These are phyloP conservation scores for Astragalus glycyphyllos DNA, from an alignment of 306 rosid genomes.

Conservation along the genomic window DNA sequence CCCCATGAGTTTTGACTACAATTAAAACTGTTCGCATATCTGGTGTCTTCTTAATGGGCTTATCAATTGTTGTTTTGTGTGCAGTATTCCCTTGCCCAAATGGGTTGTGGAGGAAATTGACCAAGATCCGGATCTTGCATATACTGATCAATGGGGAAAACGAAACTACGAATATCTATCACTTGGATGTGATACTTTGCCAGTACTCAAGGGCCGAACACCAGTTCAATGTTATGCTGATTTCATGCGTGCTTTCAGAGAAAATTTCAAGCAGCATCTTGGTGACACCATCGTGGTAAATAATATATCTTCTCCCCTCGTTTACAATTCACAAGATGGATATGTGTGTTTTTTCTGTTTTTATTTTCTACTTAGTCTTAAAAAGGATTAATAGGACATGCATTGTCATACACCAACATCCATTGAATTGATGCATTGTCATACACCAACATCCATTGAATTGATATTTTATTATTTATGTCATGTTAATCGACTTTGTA, in stretches of 20 bases:
- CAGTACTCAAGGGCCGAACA: slow-evolving; percentile 89
- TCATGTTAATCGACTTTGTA: too few relatives aligned
- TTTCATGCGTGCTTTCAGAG: slow-evolving; percentile 90
- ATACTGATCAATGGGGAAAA: slow-evolving; percentile 97
- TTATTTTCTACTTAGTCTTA: background rate
- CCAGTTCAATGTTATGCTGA: slow-evolving; percentile 94
- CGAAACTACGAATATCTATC: slow-evolving; percentile 86
- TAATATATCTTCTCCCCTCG: background rate
- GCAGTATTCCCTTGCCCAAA: slow-evolving; percentile 92
- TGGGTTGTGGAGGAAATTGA: slow-evolving; percentile 88
- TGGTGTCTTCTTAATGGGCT: slow-evolving; percentile 1
- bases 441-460: too few relatives aligned
- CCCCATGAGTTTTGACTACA: background rate
- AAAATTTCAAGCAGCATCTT: slow-evolving; percentile 77
- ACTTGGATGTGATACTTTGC: slow-evolving; percentile 83
- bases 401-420: too few relatives aligned
- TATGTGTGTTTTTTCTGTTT: background rate
- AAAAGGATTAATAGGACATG: too few relatives aligned
- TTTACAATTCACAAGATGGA: background rate
- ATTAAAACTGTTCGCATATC: background rate
- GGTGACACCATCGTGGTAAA: slow-evolving; percentile 94
- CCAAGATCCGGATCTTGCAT: slow-evolving; percentile 81
- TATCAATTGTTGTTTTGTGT: background rate
- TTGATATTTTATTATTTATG: too few relatives aligned
- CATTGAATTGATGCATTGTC: too few relatives aligned